Conservation (phyloP, 306 rosid genomes). For the Vigna radiata region DNA sequence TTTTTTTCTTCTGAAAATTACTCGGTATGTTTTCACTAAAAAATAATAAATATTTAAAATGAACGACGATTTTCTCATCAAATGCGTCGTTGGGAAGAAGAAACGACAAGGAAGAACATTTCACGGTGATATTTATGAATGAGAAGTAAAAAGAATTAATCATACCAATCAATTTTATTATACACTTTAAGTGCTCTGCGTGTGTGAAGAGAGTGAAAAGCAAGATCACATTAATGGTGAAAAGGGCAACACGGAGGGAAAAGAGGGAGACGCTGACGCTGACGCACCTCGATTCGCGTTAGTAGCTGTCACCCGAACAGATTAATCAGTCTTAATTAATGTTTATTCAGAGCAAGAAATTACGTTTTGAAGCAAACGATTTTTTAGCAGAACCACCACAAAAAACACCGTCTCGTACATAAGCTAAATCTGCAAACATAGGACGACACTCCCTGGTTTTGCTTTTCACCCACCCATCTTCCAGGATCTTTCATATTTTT, state of each 20-base stretch:
- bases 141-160: background rate
- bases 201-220: background rate
- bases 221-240: conserved; percentile 32
- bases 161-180: background rate
- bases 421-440: conserved; percentile 27
- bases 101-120: no score
- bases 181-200: background rate
- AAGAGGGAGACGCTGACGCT: background rate
- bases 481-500: background rate
- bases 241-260: conserved; percentile 38
- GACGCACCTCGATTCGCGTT: conserved; percentile 35
- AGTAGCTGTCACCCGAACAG: conserved; percentile 16
- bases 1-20: no score
- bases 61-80: no score
- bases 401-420: background rate
- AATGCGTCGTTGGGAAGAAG: no score
- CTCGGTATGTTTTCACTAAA: no score
- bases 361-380: background rate
- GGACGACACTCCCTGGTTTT: background rate
- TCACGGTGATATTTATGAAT: no score
- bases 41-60: no score
- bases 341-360: conserved; percentile 3
- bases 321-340: background rate
- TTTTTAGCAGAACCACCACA: background rate
- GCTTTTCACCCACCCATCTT: background rate